Percentiles rank a stretch among this genome's conserved stretches.
phyloP scores from a whole-genome alignment of 1,284 basidiomycete species.

The Microbotryum lychnidis-dioicae region DNA sequence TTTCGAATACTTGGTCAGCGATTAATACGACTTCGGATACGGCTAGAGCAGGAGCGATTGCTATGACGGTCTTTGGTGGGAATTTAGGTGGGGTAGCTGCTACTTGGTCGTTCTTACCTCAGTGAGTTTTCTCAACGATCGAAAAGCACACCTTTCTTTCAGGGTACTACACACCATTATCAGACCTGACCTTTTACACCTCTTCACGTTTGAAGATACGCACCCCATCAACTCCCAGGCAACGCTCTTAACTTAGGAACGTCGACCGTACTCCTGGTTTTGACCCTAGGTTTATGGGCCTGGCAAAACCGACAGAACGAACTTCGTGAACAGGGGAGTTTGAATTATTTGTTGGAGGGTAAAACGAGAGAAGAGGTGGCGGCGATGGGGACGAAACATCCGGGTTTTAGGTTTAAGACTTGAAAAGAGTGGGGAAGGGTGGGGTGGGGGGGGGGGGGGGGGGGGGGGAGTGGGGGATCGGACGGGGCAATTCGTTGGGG shows the following conservation, averaged over 20 bases:
- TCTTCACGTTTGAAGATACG: slow-evolving; percentile 1
- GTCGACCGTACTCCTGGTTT: slow-evolving; percentile 20
- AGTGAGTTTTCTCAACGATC: background rate
- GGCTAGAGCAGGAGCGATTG: slow-evolving; percentile 33
- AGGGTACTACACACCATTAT: no score
- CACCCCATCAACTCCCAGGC: slow-evolving; percentile 12
- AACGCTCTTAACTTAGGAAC: slow-evolving; percentile 28
- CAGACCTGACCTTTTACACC: background rate
- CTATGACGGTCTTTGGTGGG: slow-evolving; percentile 32
- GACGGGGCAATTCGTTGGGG: no score
- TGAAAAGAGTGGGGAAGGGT: background rate
- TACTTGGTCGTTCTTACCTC: slow-evolving; percentile 30
- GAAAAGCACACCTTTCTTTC: no score
- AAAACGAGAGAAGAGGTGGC: slow-evolving; percentile 19
- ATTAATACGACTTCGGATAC: slow-evolving; percentile 36
- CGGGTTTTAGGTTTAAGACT: slow-evolving; percentile 17
- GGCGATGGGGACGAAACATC: slow-evolving; percentile 13
- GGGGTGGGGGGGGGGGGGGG: no score
- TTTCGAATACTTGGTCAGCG: slow-evolving; percentile 27
- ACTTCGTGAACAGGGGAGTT: slow-evolving; percentile 10
- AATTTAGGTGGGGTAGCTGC: slow-evolving; percentile 34
- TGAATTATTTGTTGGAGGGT: slow-evolving; percentile 25
- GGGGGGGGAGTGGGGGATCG: background rate
- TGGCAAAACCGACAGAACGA: slow-evolving; percentile 28
- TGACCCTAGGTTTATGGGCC: slow-evolving; percentile 7